Percentiles rank a stretch among this genome's conserved stretches.
These are phyloP conservation scores for Stygiomarasmius scandens DNA, from an alignment of 1,284 basidiomycete genomes.

Conservation along the genomic window DNA sequence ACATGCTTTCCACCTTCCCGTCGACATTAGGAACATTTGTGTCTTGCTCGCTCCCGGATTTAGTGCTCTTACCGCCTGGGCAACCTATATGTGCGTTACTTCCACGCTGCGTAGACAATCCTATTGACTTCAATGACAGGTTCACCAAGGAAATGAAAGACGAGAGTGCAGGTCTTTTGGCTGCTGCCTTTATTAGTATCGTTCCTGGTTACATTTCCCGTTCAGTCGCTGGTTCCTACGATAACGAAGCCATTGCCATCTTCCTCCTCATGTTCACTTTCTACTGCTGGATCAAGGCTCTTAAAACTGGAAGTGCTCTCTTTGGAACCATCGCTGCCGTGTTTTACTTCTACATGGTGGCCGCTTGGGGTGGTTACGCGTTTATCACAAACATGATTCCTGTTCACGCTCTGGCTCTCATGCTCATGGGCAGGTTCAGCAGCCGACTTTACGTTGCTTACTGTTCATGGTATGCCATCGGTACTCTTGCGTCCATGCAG, in stretches of 20 bases:
- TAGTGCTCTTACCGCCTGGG: slow-evolving; percentile 94
- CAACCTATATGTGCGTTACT: slow-evolving; percentile 85
- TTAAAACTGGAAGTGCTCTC: slow-evolving; percentile 92
- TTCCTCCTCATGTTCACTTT: slow-evolving; percentile 99
- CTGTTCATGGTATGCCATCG: slow-evolving; percentile 97
- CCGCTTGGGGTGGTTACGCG: slow-evolving; percentile 99
- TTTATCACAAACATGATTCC: slow-evolving; percentile 99
- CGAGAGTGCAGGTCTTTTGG: slow-evolving; percentile 91
- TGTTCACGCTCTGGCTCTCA: slow-evolving; percentile 88
- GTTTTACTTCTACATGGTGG: slow-evolving; percentile 99
- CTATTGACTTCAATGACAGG: slow-evolving; percentile 48
- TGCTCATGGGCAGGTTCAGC: slow-evolving; percentile 97
- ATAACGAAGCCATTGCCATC: slow-evolving; percentile 99
- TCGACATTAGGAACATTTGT: slow-evolving; percentile 97
- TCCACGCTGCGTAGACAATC: background rate
- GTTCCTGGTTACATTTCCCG: slow-evolving; percentile 98
- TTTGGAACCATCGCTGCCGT: slow-evolving; percentile 90
- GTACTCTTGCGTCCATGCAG: slow-evolving; percentile 97
- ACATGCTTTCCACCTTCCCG: slow-evolving; percentile 88
- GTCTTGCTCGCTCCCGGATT: slow-evolving; percentile 97
- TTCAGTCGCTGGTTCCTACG: slow-evolving; percentile 98
- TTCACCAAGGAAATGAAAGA: slow-evolving; percentile 95
- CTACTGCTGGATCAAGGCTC: slow-evolving; percentile 95
- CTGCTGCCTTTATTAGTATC: slow-evolving; percentile 98
- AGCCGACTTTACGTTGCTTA: slow-evolving; percentile 94